Evolutionary conservation across 371 early-diverging fungal species (phyloP), one percentile per base, ranked within the genome.

Genomic region (Rhizopus sp.): DNA sequence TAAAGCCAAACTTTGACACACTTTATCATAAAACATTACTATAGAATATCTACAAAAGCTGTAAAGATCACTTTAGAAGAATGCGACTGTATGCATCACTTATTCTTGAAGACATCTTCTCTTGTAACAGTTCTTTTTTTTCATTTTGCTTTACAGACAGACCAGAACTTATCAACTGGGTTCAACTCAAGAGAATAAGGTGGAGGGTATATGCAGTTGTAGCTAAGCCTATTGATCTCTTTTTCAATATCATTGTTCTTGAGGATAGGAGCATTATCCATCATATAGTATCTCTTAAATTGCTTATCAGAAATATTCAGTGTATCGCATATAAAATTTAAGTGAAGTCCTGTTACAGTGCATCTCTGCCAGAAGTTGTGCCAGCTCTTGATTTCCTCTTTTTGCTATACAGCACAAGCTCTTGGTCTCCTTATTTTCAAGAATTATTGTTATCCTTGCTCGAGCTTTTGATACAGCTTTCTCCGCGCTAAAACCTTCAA

Each of bases 31-130:
- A 13, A 52, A 40, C 39, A 15, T 48, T 48, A 30, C 30, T 16
- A 52, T 40, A 52, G 40, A 52, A 5, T 52, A 40, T 52, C 52
- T 52, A 52, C 34, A 52, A 52, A 52, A 52, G 39, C 15, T 30
- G 37, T 52, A 5, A 52, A 39, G 52, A 29, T 52, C 52, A 52
- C 5, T n/a, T 52, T 29, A 52, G 39, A 52, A 52, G 52, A 52
- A 52, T 52, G 39, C 52, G 37, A 52, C 39, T 52, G 39, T 29
- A 52, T 39, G 5, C 29, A 52, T 52, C 52, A 52, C 5, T 37
- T 52, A 40, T 52, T 52, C 38, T 52, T 39, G 40, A 52, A 40
- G 52, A 29, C 41, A 52, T 39, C 39, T 37, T 52, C 3, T 33
- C 50, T 52, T 52, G 1, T 23, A 52, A 52, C 40, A 52, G 52